A percentile compares a stretch with the other conserved stretches of the same genome.
Conservation (phyloP, 129 eudicot species). For the Smallanthus sonchifolius region DNA sequence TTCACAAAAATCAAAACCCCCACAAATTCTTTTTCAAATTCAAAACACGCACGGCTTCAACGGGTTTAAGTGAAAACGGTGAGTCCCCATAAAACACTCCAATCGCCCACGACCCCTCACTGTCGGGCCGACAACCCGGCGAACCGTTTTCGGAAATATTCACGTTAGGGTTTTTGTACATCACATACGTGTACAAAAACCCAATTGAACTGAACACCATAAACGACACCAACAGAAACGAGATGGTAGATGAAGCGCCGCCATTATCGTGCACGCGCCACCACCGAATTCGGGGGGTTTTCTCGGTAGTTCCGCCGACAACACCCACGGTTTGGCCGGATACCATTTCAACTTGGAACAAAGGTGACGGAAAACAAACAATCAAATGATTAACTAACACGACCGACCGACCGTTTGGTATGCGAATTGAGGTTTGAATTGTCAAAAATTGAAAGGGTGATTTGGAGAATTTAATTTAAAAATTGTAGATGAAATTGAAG, state of each 20-base stretch:
- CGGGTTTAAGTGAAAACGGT: constrained; percentile 76
- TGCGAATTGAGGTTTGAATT: neutral
- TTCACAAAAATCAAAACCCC: neutral
- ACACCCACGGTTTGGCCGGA: neutral
- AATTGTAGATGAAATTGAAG: neutral
- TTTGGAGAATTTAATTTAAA: too few relatives aligned
- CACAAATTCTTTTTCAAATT: neutral
- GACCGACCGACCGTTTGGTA: neutral
- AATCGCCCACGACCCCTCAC: constrained; percentile 87
- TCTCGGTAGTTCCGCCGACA: too few relatives aligned
- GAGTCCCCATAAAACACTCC: constrained; percentile 84
- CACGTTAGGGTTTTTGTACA: constrained; percentile 10
- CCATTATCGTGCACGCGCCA: constrained; percentile 37
- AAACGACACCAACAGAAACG: constrained; percentile 25
- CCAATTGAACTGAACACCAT: constrained; percentile 29
- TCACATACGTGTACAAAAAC: constrained; percentile 18
- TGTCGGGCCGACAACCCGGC: constrained; percentile 59
- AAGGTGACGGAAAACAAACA: constrained; percentile 21
- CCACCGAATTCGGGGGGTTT: constrained; percentile 28
- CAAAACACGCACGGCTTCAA: constrained; percentile 58
- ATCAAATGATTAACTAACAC: too few relatives aligned
- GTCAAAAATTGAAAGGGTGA: too few relatives aligned
- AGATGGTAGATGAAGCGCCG: constrained; percentile 26
- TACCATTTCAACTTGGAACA: constrained; percentile 23
- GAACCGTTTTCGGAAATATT: neutral